phyloP scores from a whole-genome alignment of 495 filamentous ascomycete species.

The Aspergillus ellipticus region DNA sequence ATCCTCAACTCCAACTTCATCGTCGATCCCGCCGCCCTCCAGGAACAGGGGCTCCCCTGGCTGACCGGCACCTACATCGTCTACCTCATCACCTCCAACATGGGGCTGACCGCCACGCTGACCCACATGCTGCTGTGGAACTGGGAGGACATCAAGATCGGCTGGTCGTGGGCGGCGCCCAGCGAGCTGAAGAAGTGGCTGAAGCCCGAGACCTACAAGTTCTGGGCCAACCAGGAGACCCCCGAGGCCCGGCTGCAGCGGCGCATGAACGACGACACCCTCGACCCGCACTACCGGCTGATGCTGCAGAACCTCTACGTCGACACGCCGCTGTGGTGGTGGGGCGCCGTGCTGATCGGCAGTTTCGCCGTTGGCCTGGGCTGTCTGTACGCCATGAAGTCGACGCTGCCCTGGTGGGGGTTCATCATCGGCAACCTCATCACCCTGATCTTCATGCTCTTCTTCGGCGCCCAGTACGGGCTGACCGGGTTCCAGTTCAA shows the following conservation, averaged over 20 bases:
- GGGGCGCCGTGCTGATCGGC: background rate
- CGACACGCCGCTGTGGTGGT: slow-evolving; percentile 1
- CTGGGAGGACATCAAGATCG: background rate
- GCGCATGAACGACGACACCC: background rate
- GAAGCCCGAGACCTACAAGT: slow-evolving; percentile 1
- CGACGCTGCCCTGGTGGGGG: background rate
- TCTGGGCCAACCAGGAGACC: slow-evolving; percentile 1
- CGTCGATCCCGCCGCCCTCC: background rate
- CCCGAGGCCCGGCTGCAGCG: background rate
- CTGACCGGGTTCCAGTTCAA: background rate
- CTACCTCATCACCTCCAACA: slow-evolving; percentile 3
- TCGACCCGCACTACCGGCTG: background rate
- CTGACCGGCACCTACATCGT: background rate
- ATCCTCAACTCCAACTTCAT: background rate
- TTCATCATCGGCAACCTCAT: slow-evolving; percentile 1
- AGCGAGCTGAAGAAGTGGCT: slow-evolving; percentile 1
- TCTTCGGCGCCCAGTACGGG: slow-evolving; percentile 1
- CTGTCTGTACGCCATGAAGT: slow-evolving; percentile 3
- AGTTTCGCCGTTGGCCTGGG: background rate
- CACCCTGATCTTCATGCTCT: background rate
- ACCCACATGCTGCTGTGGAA: slow-evolving; percentile 2
- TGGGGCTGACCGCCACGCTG: background rate
- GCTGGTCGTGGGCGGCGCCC: background rate
- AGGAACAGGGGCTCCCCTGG: slow-evolving; percentile 2
- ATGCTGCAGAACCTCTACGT: background rate